Evolutionary conservation across 768 basidiomycete genomes (phyloP).

Genomic region (Pleurotus giganteus): DNA sequence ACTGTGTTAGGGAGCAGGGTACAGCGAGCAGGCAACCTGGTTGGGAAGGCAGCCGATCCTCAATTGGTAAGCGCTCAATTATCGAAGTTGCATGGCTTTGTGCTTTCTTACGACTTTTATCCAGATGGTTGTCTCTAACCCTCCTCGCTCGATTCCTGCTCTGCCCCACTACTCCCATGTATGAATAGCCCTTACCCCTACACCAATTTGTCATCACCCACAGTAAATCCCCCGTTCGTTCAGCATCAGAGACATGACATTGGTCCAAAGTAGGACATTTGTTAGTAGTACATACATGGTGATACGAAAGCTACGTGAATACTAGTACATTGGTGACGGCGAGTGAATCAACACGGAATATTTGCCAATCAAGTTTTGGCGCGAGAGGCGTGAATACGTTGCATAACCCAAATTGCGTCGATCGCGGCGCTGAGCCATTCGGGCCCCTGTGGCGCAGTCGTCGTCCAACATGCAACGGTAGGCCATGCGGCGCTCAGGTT

Average conservation of each 20-base stretch:
- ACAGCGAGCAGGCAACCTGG: too few species aligned
- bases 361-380: background rate
- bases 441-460: background rate
- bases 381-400: background rate
- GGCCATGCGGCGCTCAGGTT: background rate
- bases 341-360: background rate
- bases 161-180: too few species aligned
- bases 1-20: background rate
- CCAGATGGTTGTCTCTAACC: background rate
- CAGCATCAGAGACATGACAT: too few species aligned
- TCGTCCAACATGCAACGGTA: too few species aligned
- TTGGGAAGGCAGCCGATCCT: background rate
- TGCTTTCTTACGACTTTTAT: background rate
- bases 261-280: too few species aligned
- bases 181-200: too few species aligned
- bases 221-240: too few species aligned
- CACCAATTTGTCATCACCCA: too few species aligned
- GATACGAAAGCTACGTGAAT: too few species aligned
- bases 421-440: background rate
- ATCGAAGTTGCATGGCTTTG: background rate
- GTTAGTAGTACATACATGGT: too few species aligned
- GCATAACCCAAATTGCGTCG: background rate
- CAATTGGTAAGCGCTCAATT: background rate
- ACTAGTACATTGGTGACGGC: background rate
- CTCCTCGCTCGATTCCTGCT: too few species aligned